Base-by-base conservation (phyloP, 148 eudicot species). In the Persicaria maculosa region DNA sequence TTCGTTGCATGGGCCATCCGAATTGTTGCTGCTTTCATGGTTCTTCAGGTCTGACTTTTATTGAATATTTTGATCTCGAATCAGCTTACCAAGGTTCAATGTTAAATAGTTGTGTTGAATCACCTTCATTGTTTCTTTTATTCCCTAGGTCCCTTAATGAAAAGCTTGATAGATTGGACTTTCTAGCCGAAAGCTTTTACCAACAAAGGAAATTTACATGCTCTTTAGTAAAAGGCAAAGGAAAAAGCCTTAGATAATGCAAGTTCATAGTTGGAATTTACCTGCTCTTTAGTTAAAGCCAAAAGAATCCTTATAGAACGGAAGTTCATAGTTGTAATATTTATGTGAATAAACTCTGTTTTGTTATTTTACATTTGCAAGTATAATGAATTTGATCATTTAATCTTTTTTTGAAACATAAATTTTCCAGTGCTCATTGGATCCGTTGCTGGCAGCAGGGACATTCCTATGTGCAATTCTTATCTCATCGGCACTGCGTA, bases 1-100 rank as follows among this genome's bases (percentile, higher is more conserved):
- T 96, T 90, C 81, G 97, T 89, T 73, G 85, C 88, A 20, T 90
- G 97, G 97, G 89, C 99, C 74, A 88, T 96, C 72, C 84, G 89
- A 72, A 75, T 90, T 75, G 17, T 89, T 40, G 94, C 92, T 73
- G 85, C 90, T 78, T 85, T 81, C 69, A 74, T 90, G 93, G 83
- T 90, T 82, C 86, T 90, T 72, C 97, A 90, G 99, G 99, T 96
- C 71, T 71, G 43, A 70, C 54, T 12, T 31, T 59, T 14, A 74
- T 47, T 68, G 44, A 20, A 58, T 36, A n/a, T 50, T 15, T 22
- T 31, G 9, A 55, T 9, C 50, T 74, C 72, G 1, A 4, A 11
- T 19, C 52, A 19, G 20, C 64, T 10, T 19, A 58, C 64, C 20
- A 58, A 19, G 64, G 11, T 58, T 58, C 36, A 58, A 19, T 7